These are phyloP conservation scores for Eucalyptus globulus DNA, from an alignment of 345 rosid species.

Conservation along the genomic window DNA sequence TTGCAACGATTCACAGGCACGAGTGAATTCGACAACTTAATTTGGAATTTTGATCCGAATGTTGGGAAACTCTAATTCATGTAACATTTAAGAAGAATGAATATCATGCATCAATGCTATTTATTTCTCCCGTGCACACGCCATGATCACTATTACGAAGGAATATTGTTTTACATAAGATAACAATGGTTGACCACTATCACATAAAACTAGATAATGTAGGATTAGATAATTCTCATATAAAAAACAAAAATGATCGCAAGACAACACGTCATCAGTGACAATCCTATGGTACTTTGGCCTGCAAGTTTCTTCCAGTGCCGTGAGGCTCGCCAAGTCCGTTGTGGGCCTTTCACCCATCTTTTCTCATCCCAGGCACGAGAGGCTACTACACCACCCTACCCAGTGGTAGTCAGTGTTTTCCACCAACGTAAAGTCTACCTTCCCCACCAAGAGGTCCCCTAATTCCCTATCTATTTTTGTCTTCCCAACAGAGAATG, in stretches of 20 bases:
- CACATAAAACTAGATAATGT: background rate
- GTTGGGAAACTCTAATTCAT: background rate
- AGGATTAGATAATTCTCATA: background rate
- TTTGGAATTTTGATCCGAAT: background rate
- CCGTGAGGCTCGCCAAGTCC: too few species aligned
- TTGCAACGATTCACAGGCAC: background rate
- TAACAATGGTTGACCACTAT: background rate
- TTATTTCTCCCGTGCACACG: background rate
- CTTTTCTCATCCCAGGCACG: too few species aligned
- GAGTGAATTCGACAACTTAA: background rate
- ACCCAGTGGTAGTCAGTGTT: too few species aligned
- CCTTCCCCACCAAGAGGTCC: too few species aligned
- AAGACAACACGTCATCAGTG: background rate
- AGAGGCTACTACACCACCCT: too few species aligned
- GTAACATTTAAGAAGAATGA: background rate
- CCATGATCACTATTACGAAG: background rate
- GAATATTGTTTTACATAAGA: background rate
- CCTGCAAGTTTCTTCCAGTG: too few species aligned
- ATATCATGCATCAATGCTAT: background rate
- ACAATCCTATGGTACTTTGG: background rate
- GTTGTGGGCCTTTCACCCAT: too few species aligned
- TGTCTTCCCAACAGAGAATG: too few species aligned
- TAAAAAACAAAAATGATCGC: background rate
- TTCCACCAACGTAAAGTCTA: too few species aligned
- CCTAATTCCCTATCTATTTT: too few species aligned